Evolutionary conservation across 2,329 filamentous ascomycete species (phyloP).

Genomic region (Xylaria sp.): DNA sequence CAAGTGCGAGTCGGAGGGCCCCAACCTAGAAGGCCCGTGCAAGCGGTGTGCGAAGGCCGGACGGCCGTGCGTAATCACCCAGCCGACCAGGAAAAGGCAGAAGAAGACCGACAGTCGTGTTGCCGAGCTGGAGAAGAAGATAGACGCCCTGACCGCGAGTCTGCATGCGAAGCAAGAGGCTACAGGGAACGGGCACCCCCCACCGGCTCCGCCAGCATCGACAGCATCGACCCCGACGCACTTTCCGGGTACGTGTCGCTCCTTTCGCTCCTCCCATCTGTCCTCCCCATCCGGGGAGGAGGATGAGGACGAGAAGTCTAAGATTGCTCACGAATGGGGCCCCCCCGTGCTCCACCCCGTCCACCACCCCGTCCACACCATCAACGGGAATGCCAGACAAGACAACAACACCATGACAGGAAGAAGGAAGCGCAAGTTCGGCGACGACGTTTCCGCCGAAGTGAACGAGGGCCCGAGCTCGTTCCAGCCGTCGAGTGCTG

Average conservation of each 20-base stretch:
- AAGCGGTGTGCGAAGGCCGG: slow-evolving; percentile 80
- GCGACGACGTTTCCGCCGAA: slow-evolving; percentile 27
- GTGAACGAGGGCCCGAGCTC: slow-evolving; percentile 27
- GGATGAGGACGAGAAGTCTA: background rate
- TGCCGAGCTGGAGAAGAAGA: slow-evolving; percentile 89
- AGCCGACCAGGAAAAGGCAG: slow-evolving; percentile 76
- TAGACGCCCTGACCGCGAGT: slow-evolving; percentile 83
- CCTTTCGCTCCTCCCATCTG: no score
- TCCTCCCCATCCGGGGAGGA: no score
- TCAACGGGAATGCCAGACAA: no score
- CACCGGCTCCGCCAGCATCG: background rate
- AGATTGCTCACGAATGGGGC: slow-evolving; percentile 33
- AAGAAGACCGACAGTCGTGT: slow-evolving; percentile 92
- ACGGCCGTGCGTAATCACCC: slow-evolving; percentile 78
- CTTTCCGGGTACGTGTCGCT: no score
- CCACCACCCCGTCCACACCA: no score
- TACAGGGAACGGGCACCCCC: slow-evolving; percentile 25
- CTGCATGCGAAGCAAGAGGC: slow-evolving; percentile 63
- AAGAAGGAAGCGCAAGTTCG: slow-evolving; percentile 50
- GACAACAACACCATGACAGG: slow-evolving; percentile 38
- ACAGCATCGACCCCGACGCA: background rate
- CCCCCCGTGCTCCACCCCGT: slow-evolving; percentile 24
- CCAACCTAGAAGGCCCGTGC: slow-evolving; percentile 67
- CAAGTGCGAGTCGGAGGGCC: slow-evolving; percentile 78
- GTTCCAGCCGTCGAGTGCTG: slow-evolving; percentile 10